Evolutionary conservation across 140 eudicot species (phyloP), one percentile per base, ranked within the genome.

Genomic region (Cichorium intybus): DNA sequence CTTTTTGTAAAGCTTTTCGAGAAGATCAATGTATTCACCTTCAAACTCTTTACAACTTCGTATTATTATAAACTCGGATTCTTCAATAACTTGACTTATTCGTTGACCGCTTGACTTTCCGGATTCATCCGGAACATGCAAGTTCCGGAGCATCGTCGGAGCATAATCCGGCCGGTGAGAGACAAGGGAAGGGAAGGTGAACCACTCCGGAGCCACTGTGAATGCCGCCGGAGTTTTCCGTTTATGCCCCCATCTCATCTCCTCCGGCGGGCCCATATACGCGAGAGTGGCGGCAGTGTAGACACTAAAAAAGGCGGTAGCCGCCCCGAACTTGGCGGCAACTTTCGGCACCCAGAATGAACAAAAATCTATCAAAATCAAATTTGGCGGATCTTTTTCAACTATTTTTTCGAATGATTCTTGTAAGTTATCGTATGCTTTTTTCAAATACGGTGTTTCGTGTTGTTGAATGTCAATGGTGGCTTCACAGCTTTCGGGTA

Each of bases 31-130:
- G 71, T 74, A 76, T 31, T 82, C 87, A 2, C 80, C 80, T 62
- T 86, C 88, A 16, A 85, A 79, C 64, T 82, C 88, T 24, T 59
- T 69, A 56, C 88, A 85, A 61, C 83, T 81, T 49, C 83, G 59
- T 14, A 86, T 61, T 5, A 46, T 65, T 22, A 82, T 80, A 66
- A 75, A 75, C 21, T 68, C 12, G 23, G 78, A 73, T 17, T 57
- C 66, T 74, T 74, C 72, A 2, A 77, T 14, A 15, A 75, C 53
- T 17, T 49, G 75, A 53, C 79, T 69, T 16, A 75, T 0, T 21
- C 87, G 52, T 60, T 78, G 79, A 29, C 76, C 75, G 15, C 73
- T 68, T 23, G 79, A 68, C 54, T 64, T 27, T 26, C 80, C 87
- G 37, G 85, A 73, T 49, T 35, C 62, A 22, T 80, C 82, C 21